A percentile compares a stretch with the other conserved stretches of the same genome.
Evolutionary conservation across 495 filamentous ascomycete species (phyloP).

Genomic region (Viridothelium virens): DNA sequence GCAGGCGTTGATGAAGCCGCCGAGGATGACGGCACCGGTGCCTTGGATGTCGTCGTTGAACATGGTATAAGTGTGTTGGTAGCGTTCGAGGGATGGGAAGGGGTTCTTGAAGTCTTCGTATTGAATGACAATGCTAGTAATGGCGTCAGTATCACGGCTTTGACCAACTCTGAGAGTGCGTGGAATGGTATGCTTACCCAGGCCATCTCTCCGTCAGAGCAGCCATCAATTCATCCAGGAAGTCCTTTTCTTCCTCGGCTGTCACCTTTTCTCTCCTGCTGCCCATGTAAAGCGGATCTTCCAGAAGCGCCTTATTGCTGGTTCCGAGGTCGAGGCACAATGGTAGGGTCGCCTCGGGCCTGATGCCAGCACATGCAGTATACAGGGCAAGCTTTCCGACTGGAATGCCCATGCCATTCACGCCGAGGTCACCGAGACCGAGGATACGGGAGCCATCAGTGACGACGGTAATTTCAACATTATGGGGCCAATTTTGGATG

Average conservation of each 20-base stretch:
- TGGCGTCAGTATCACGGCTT: slow-evolving; percentile 5
- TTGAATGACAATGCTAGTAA: slow-evolving; percentile 76
- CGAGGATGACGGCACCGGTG: slow-evolving; percentile 90
- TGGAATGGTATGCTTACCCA: slow-evolving; percentile 43
- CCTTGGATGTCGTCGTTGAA: slow-evolving; percentile 99
- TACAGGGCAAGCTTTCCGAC: slow-evolving; percentile 90
- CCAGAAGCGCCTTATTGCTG: slow-evolving; percentile 75
- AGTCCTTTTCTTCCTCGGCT: slow-evolving; percentile 76
- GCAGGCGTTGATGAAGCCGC: slow-evolving; percentile 89
- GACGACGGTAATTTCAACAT: slow-evolving; percentile 92
- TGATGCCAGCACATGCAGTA: slow-evolving; percentile 92
- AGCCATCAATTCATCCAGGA: slow-evolving; percentile 95
- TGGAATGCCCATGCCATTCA: slow-evolving; percentile 97
- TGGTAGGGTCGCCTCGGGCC: slow-evolving; percentile 83
- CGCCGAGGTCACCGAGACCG: slow-evolving; percentile 88
- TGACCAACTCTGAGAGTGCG: slow-evolving; percentile 18
- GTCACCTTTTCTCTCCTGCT: slow-evolving; percentile 73
- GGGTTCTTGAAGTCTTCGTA: slow-evolving; percentile 99
- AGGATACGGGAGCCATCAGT: slow-evolving; percentile 96
- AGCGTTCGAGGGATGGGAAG: slow-evolving; percentile 86
- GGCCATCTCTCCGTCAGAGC: slow-evolving; percentile 83
- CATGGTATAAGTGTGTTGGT: slow-evolving; percentile 78
- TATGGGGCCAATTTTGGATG: slow-evolving; percentile 82
- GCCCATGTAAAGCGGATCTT: slow-evolving; percentile 92
- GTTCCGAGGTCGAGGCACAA: slow-evolving; percentile 89